Conservation (phyloP, 164 flowering plant genomes). For the Sedum album region DNA sequence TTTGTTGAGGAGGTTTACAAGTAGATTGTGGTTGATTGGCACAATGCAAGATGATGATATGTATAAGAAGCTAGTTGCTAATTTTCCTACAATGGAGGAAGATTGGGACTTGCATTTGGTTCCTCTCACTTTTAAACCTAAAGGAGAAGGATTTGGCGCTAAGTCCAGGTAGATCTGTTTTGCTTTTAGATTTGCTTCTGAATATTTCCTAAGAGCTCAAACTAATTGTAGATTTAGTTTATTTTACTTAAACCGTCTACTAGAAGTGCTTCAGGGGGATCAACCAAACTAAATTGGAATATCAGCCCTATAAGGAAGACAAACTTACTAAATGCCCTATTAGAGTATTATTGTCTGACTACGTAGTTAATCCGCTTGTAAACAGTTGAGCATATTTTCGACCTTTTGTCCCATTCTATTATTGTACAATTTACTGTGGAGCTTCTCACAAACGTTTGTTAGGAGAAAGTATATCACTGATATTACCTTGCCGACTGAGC, state of each 20-base stretch:
- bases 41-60: conserved; percentile 45
- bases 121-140: conserved; percentile 56
- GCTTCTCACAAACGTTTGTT: neutral
- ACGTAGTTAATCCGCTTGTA: neutral
- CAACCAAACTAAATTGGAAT: neutral
- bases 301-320: neutral
- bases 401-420: neutral
- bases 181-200: neutral
- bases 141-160: conserved; percentile 32
- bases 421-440: neutral
- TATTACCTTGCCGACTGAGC: too few relatives aligned
- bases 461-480: too few relatives aligned
- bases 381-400: too few relatives aligned
- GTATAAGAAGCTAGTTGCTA: conserved; percentile 48
- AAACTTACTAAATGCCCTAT: neutral
- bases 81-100: conserved; percentile 59
- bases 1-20: conserved; percentile 32
- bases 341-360: neutral
- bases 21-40: conserved; percentile 66
- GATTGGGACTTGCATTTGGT: conserved; percentile 84
- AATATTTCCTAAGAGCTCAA: neutral
- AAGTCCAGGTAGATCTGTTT: conserved; percentile 23
- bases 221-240: neutral
- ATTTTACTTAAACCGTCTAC: neutral
- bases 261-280: neutral